Base-by-base conservation (phyloP, 495 filamentous ascomycete genomes). In the Xylaria venustula region DNA sequence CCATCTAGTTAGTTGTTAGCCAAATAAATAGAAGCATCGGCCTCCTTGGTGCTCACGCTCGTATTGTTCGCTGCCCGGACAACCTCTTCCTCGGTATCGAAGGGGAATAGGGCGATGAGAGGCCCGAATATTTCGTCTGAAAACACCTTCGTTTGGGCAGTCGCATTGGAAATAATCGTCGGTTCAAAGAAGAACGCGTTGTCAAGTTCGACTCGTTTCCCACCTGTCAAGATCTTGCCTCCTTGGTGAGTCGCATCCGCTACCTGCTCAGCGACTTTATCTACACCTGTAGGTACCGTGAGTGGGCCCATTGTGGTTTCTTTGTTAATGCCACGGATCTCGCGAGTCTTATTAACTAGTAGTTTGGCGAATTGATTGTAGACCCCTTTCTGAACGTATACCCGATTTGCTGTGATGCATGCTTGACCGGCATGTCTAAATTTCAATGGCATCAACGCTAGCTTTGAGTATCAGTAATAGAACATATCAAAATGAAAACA, bases 101-200 rank as follows among this genome's bases (percentile, higher is more conserved):
- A 91, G 23, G 77, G 77, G 65, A 87, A 89, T 47, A 91, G 69
- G 1, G 87, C 87, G 12, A 84, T 75, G 7, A 91, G 73, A 0
- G 88, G 88, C 3, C 85, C 87, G 70, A 91, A 90, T 1, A 81
- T 86, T 72, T 91, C 88, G 66, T 91, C 88, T 0, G 74, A 72
- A 1, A 83, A 79, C 61, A 90, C 83, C 60, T 81, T 74, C 88
- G 90, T 89, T 11, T 85, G 75, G 36, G 76, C 68, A 42, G 79
- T 85, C 65, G 87, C 84, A 6, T 81, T 80, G 0, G 79, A 79
- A 63, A 91, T 79, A 61, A 90, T 82, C 0, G 88, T 90, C 1
- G 88, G 88, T 66, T 85, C 81, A 70, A 88, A 89, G 78, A 89
- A 91, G 62, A 88, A 90, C 3, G 87, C 88, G 2, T 71, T 49